Percentiles rank a stretch among this genome's conserved stretches.
These are phyloP conservation scores for Rhododendron williamsianum DNA, from an alignment of 148 eudicot genomes.

Conservation along the genomic window DNA sequence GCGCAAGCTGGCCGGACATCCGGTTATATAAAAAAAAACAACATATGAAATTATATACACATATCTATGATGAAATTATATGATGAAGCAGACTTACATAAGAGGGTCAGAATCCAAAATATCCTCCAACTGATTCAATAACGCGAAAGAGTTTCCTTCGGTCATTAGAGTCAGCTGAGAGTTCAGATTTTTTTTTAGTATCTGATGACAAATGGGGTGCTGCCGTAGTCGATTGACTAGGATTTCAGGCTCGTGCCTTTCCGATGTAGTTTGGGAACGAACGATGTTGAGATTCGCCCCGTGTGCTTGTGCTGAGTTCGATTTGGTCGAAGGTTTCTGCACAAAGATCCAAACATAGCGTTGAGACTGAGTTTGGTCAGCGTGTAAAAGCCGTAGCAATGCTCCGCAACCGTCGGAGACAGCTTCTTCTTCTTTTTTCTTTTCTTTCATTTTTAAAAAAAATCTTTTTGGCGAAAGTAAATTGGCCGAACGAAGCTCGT, in stretches of 20 bases:
- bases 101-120: conserved; percentile 45
- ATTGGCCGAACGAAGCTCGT: too few relatives aligned
- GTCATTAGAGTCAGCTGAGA: not conserved
- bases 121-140: conserved; percentile 32
- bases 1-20: too few relatives aligned
- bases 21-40: not conserved
- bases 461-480: too few relatives aligned
- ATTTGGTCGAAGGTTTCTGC: not conserved
- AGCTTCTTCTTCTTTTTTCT: too few relatives aligned
- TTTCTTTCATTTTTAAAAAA: too few relatives aligned
- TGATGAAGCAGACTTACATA: conserved; percentile 15
- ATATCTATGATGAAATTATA: not conserved
- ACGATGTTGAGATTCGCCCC: not conserved
- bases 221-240: not conserved
- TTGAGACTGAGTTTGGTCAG: too few relatives aligned
- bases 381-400: too few relatives aligned
- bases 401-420: too few relatives aligned
- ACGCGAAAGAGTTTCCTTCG: conserved; percentile 21
- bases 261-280: not conserved
- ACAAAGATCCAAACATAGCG: not conserved
- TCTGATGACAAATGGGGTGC: not conserved
- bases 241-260: not conserved
- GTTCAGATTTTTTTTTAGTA: not conserved
- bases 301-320: not conserved
- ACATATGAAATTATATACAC: not conserved